Evolutionary conservation across 192 early-diverging fungal genomes (phyloP).

Genomic region (Phycomyces blakesleeanus): DNA sequence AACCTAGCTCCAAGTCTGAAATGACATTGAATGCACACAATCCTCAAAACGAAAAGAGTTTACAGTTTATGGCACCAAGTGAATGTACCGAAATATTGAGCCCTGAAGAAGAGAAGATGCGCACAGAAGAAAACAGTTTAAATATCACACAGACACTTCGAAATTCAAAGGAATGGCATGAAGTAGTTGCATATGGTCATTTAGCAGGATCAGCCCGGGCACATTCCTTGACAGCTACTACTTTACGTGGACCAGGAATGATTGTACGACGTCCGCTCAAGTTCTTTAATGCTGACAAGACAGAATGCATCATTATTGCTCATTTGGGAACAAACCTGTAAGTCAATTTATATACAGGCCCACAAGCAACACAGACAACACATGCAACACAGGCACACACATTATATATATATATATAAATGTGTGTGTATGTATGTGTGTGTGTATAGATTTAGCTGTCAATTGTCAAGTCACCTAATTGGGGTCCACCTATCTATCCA

Average conservation of each 20-base stretch:
- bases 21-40: too few relatives aligned
- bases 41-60: too few relatives aligned
- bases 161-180: constrained; percentile 17
- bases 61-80: too few relatives aligned
- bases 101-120: constrained; percentile 6
- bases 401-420: too few relatives aligned
- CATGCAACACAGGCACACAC: too few relatives aligned
- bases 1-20: too few relatives aligned
- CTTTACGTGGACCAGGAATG: constrained; percentile 49
- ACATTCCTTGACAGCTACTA: constrained; percentile 35
- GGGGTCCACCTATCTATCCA: too few relatives aligned
- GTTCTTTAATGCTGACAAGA: constrained; percentile 51
- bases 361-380: background rate
- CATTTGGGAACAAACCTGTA: constrained; percentile 64
- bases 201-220: constrained; percentile 19
- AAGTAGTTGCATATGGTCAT: constrained; percentile 26
- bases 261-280: constrained; percentile 48
- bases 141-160: constrained; percentile 12
- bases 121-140: constrained; percentile 12
- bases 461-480: background rate
- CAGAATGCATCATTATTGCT: constrained; percentile 46
- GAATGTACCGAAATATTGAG: background rate
- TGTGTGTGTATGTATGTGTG: too few relatives aligned
- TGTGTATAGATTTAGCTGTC: background rate
- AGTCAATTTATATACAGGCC: constrained; percentile 5